These are phyloP conservation scores for Alternaria incomplexa DNA, from an alignment of 2,329 filamentous ascomycete species.

Conservation along the genomic window DNA sequence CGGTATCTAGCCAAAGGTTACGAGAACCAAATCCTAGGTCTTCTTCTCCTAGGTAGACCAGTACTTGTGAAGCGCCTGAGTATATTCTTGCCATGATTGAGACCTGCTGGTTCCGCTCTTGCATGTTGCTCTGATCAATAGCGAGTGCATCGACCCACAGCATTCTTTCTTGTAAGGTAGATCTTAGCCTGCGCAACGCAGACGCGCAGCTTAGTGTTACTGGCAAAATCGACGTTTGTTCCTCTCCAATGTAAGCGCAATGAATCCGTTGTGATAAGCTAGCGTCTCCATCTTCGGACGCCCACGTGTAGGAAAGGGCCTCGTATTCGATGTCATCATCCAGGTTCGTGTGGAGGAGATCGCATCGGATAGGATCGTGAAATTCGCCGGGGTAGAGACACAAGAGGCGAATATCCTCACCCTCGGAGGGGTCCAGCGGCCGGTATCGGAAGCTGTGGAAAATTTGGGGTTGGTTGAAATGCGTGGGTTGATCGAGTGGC, in stretches of 20 bases:
- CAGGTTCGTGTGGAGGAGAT: constrained; percentile 10
- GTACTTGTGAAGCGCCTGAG: constrained; percentile 11
- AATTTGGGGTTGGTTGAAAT: neutral
- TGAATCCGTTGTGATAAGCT: constrained; percentile 11
- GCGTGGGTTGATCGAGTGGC: constrained; percentile 1
- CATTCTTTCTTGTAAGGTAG: constrained; percentile 1
- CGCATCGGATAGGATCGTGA: constrained; percentile 12
- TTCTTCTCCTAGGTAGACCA: constrained; percentile 18
- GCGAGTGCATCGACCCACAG: constrained; percentile 26
- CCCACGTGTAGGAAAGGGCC: constrained; percentile 32
- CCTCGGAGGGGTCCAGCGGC: constrained; percentile 6
- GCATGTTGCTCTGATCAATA: constrained; percentile 21
- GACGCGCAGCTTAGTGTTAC: constrained; percentile 18
- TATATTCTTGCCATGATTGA: constrained; percentile 24
- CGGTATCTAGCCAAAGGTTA: constrained; percentile 11
- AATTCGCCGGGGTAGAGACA: constrained; percentile 10
- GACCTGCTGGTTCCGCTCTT: constrained; percentile 24
- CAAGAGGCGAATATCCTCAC: constrained; percentile 11
- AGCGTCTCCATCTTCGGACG: constrained; percentile 18
- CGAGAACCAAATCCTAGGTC: constrained; percentile 10
- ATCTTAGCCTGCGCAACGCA: constrained; percentile 15
- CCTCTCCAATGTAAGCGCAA: constrained; percentile 13
- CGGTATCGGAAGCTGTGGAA: constrained; percentile 7
- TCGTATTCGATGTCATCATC: constrained; percentile 21
- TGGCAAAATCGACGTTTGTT: neutral